A percentile compares a stretch with the other conserved stretches of the same genome.
These are phyloP conservation scores for Globisporangium alternatum DNA, from an alignment of 352 stramenopile genomes.

Conservation along the genomic window DNA sequence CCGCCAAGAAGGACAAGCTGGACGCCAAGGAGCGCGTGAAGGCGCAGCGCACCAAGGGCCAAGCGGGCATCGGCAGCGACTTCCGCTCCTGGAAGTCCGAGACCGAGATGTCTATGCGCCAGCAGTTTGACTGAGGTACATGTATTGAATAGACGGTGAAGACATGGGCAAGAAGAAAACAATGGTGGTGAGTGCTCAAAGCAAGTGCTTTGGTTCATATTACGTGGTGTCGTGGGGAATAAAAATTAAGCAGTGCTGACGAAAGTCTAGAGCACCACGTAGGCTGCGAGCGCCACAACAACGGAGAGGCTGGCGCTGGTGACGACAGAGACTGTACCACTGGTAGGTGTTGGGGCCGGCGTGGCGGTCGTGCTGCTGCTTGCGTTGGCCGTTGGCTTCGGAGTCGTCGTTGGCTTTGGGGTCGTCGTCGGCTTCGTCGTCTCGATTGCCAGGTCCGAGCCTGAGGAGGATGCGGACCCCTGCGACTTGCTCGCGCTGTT, in stretches of 20 bases:
- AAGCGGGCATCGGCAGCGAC: conserved; percentile 75
- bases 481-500: conserved; percentile 2
- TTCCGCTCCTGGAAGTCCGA: conserved; percentile 78
- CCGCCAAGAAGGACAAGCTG: conserved; percentile 32
- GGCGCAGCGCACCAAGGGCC: conserved; percentile 58
- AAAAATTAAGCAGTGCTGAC: neutral
- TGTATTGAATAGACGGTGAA: neutral
- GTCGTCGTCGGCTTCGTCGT: neutral
- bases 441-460: conserved; percentile 6
- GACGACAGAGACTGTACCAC: neutral
- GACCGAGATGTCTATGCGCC: conserved; percentile 72
- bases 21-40: conserved; percentile 76
- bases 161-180: no score
- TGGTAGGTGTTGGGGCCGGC: neutral
- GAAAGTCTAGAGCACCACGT: neutral
- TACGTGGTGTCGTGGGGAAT: neutral
- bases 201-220: conserved; percentile 4
- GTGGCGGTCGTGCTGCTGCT: neutral
- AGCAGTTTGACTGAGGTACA: conserved; percentile 63
- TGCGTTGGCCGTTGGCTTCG: neutral
- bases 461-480: conserved; percentile 2
- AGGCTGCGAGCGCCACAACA: neutral
- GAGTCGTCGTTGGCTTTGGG: conserved; percentile 4
- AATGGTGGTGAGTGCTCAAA: no score
- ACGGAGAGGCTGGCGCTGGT: conserved; percentile 5